These are phyloP conservation scores for Chaetomium cochliodes DNA, from an alignment of 495 filamentous ascomycete genomes.

Conservation along the genomic window DNA sequence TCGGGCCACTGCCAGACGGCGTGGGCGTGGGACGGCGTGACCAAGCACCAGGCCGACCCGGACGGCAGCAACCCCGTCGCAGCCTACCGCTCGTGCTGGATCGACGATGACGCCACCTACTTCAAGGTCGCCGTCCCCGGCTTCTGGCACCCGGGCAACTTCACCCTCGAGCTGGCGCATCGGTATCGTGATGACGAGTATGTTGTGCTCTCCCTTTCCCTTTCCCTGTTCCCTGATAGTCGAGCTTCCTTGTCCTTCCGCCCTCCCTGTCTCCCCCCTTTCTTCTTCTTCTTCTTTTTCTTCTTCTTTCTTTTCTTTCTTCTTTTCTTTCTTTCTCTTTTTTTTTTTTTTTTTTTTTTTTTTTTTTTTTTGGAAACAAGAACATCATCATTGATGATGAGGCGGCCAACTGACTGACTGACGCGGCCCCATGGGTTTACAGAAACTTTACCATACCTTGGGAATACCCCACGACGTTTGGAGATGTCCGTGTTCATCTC, in stretches of 20 bases:
- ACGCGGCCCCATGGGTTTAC: not conserved
- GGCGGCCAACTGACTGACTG: slow-evolving; percentile 13
- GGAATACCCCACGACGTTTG: slow-evolving; percentile 30
- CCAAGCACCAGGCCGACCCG: slow-evolving; percentile 15
- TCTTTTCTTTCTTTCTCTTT: too few species aligned
- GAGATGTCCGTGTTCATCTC: slow-evolving; percentile 10
- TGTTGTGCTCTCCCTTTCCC: not conserved
- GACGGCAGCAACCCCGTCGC: slow-evolving; percentile 26
- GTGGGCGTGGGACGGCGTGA: slow-evolving; percentile 37
- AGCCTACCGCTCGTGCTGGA: slow-evolving; percentile 27
- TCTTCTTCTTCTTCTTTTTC: too few species aligned
- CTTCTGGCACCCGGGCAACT: slow-evolving; percentile 33
- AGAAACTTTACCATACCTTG: slow-evolving; percentile 34
- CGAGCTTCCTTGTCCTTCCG: too few species aligned
- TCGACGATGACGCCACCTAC: slow-evolving; percentile 21
- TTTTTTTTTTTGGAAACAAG: too few species aligned
- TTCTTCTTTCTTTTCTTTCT: too few species aligned
- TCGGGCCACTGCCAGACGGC: slow-evolving; percentile 28
- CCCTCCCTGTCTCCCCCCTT: too few species aligned
- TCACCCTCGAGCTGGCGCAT: slow-evolving; percentile 36
- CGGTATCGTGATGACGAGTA: slow-evolving; percentile 37
- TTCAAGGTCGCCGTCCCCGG: slow-evolving; percentile 33
- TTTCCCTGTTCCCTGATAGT: too few species aligned
- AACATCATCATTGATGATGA: not conserved
- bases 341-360: too few species aligned